phyloP scores from a whole-genome alignment of 1,284 basidiomycete species.

The Fistulinella cinereoalba region DNA sequence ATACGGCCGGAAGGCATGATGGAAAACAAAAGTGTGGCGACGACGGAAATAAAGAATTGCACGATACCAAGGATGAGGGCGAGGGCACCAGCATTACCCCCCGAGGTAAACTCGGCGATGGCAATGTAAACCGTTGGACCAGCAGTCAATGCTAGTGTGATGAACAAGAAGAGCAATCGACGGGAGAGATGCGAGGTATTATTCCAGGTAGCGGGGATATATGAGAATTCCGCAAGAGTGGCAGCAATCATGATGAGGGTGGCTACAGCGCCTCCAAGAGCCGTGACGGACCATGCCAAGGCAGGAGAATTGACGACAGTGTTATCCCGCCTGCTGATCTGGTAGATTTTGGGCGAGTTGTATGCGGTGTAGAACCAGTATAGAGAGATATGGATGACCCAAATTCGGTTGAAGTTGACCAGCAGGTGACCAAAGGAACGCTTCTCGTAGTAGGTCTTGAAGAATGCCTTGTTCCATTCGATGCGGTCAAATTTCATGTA shows the following conservation, averaged over 20 bases:
- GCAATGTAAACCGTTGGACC: slow-evolving; percentile 92
- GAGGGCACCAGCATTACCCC: slow-evolving; percentile 55
- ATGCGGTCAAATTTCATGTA: slow-evolving; percentile 89
- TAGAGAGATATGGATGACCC: slow-evolving; percentile 90
- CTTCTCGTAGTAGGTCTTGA: slow-evolving; percentile 96
- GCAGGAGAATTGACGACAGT: slow-evolving; percentile 63
- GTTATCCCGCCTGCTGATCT: slow-evolving; percentile 54
- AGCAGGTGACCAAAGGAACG: slow-evolving; percentile 89
- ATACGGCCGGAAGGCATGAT: slow-evolving; percentile 88
- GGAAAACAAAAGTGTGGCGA: slow-evolving; percentile 77
- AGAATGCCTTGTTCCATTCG: slow-evolving; percentile 91
- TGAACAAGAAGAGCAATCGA: slow-evolving; percentile 80
- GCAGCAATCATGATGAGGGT: slow-evolving; percentile 89
- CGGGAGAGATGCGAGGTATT: slow-evolving; percentile 93
- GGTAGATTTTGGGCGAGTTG: slow-evolving; percentile 94
- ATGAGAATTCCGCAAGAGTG: slow-evolving; percentile 88
- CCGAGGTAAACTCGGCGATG: slow-evolving; percentile 72
- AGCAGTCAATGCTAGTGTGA: slow-evolving; percentile 82
- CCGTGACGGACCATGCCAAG: slow-evolving; percentile 92
- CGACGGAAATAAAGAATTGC: slow-evolving; percentile 85
- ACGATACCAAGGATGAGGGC: slow-evolving; percentile 83
- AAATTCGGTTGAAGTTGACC: slow-evolving; percentile 97
- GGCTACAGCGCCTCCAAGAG: slow-evolving; percentile 87
- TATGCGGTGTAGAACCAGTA: slow-evolving; percentile 96
- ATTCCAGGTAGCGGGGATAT: slow-evolving; percentile 98